Conservation (phyloP, 257 asterid species). For the Solanum medicagineum region DNA sequence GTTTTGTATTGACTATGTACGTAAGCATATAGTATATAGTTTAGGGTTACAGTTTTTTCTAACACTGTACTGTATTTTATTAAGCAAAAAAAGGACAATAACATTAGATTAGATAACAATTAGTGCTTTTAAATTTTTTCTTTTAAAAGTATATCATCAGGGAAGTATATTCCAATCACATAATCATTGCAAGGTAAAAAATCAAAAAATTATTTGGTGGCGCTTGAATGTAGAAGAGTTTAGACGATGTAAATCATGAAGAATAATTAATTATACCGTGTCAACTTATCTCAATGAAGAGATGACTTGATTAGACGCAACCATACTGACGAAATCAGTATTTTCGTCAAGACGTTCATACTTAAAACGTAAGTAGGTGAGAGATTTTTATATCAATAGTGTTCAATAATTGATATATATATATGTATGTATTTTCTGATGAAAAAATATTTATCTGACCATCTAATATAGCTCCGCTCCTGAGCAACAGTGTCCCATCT, state of each 20-base stretch:
- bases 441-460: no score
- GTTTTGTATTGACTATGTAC: not conserved
- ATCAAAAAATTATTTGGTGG: not conserved
- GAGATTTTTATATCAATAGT: no score
- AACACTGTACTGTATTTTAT: not conserved
- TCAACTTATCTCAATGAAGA: not conserved
- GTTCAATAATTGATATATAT: no score
- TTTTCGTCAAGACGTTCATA: no score
- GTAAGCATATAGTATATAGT: not conserved
- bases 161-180: not conserved
- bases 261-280: not conserved
- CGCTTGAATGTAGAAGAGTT: not conserved
- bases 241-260: not conserved
- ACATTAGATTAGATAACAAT: not conserved
- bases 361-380: rapidly evolving
- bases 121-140: not conserved
- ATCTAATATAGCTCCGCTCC: no score
- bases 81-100: not conserved
- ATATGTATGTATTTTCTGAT: no score
- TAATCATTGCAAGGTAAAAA: not conserved
- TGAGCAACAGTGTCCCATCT: not conserved
- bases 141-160: not conserved
- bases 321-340: no score
- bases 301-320: not conserved
- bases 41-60: not conserved